These are phyloP conservation scores for Kazachstania sp. DNA, from an alignment of 1,139 yeast genomes.

Conservation along the genomic window DNA sequence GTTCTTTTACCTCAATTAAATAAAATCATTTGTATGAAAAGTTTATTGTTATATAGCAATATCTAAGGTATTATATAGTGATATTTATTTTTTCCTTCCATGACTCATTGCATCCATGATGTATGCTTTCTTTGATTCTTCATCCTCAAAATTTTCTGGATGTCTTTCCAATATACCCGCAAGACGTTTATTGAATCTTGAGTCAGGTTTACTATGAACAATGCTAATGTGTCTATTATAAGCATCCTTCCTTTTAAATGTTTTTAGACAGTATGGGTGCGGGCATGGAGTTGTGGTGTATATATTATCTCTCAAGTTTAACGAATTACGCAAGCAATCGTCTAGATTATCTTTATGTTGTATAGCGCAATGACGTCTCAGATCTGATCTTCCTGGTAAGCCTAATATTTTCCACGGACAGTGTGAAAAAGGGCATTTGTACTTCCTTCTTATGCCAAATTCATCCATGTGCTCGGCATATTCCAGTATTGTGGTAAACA, in stretches of 20 bases:
- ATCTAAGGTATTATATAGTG: not conserved
- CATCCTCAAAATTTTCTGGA: slow-evolving; percentile 9
- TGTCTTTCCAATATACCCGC: slow-evolving; percentile 20
- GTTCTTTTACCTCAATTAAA: no score
- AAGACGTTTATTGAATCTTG: slow-evolving; percentile 38
- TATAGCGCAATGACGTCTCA: slow-evolving; percentile 51
- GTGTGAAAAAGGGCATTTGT: slow-evolving; percentile 43
- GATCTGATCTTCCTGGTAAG: slow-evolving; percentile 49
- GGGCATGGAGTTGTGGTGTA: slow-evolving; percentile 30
- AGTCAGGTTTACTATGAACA: slow-evolving; percentile 41
- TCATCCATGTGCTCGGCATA: slow-evolving; percentile 44
- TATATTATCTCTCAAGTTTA: slow-evolving; percentile 25
- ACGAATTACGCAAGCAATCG: slow-evolving; percentile 17
- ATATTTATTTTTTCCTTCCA: not conserved
- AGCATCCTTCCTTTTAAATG: slow-evolving; percentile 51
- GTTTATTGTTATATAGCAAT: not conserved
- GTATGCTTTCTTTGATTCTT: slow-evolving; percentile 7
- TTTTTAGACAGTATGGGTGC: slow-evolving; percentile 41
- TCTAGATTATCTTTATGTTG: slow-evolving; percentile 39
- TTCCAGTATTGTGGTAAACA: slow-evolving; percentile 35
- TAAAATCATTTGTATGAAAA: no score
- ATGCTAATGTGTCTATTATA: slow-evolving; percentile 45
- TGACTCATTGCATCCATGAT: slow-evolving; percentile 4
- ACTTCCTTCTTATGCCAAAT: slow-evolving; percentile 35
- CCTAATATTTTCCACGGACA: slow-evolving; percentile 63